Base-by-base conservation (phyloP, 805 yeast species). In the Lipomyces yamanashiensis region DNA sequence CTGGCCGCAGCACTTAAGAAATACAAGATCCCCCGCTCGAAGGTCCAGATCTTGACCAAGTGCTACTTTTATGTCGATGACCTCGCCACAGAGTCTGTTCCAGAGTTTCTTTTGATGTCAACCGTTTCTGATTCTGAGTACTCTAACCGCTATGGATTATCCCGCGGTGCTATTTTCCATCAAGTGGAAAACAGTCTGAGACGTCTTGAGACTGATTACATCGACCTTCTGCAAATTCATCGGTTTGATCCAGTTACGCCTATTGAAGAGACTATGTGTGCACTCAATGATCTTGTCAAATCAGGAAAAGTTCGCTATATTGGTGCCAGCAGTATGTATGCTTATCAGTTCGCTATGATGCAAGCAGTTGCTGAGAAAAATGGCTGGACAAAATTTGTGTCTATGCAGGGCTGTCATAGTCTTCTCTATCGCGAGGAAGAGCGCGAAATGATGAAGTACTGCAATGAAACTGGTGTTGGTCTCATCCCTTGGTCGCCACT, bases 251-350 rank as follows among this genome's bases (percentile, higher is more conserved):
- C 67, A 17, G 68, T 74, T 2, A 81, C 83, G 21, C 76, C 77
- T 37, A 68, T 66, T 44, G 78, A 78, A 54, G 89, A 85, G 70
- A 81, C 78, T 40, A 84, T 85, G 86, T 78, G 74, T 67, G 81
- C 87, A 0, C 75, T 85, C 68, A 80, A 85, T 71, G 84, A 81
- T 62, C 78, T 82, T 84, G 71, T 89, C 86, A 76, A 77, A 43
- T 61, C 69, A 37, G 87, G 87, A n/a, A 70, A 75, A 34, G 78
- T 78, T 3, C 76, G 87, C 55, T 86, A 86, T 71, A 79, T 86
- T 63, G 89, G 89, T n/a, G 88, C 89, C 1, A 85, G 88, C 0
- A 74, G 86, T 1, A 85, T 86, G 88, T 76, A 77, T 64, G 81
- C 86, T 0, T 73, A 75, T 19, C 84, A 85, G 67, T 85, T 86